Base-by-base conservation (phyloP, 257 asterid species). In the Solanum phureja region DNA sequence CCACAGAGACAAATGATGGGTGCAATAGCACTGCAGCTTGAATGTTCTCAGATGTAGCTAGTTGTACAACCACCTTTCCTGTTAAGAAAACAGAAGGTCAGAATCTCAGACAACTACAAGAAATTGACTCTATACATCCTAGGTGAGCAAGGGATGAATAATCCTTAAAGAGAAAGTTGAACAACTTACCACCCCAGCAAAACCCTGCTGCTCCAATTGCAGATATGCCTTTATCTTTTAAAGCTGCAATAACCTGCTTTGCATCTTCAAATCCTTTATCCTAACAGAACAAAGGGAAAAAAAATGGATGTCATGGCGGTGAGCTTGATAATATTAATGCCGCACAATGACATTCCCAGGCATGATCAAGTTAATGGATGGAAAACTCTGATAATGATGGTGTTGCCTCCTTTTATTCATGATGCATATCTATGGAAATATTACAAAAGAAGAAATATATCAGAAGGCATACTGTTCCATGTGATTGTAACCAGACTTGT, bases 381-480 rank as follows among this genome's bases (percentile, higher is more conserved):
- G 60, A 27, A 35, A 84, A 60, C 35, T 84, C 23, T 27, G 21
- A 66, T 56, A 56, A 56, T 44, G 16, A 42, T 42, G 46, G 46
- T 8, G 46, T 42, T 42, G 13, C 46, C 46, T 42, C 46, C 46
- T 42, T 42, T 42, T 42, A 64, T 38, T 38, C 40, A 3, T 31
- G 27, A 84, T 64, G 60, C 73, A 29, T 35, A 62, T 14, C 19
- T 11, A 84, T 37, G 77, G 62, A 37, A 37, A n/a, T 84, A 60
- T 44, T 71, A 31, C 23, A n/a, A 52, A 16, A 64, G 31, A 64
- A 35, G 79, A 64, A 60, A 24, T 6, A 8, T 19, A 64, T 60
- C 69, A 72, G 38, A 86, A 90, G 85, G 87, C 93, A 52, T 87
- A 94, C 97, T 62, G 93, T 88, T 75, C 85, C 92, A 40, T 94